Conservation (phyloP, 2,329 filamentous ascomycete genomes). For the Diaporthe vexans region DNA sequence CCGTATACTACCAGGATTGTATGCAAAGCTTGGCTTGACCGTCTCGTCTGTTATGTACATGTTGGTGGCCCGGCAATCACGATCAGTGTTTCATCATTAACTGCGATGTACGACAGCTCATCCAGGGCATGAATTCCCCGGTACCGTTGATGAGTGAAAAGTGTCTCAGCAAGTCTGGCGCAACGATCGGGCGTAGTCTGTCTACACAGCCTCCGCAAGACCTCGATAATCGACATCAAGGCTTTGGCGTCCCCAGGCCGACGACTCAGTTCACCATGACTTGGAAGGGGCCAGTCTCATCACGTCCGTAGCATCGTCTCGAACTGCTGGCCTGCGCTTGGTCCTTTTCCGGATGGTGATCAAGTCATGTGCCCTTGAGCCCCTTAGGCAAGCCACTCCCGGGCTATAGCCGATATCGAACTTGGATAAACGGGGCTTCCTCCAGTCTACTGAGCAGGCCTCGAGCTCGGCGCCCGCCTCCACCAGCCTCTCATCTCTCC, state of each 20-base stretch:
- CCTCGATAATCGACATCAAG: background rate
- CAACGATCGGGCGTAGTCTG: background rate
- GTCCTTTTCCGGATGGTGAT: background rate
- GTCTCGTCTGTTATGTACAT: too few species aligned
- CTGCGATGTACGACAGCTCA: too few species aligned
- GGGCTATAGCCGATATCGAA: background rate
- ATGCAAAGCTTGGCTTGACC: background rate
- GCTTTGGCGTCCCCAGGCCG: background rate
- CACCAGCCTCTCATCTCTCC: background rate
- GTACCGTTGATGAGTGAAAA: background rate
- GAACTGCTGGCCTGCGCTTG: conserved; percentile 13
- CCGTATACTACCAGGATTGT: background rate
- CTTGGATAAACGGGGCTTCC: background rate
- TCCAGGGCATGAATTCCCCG: background rate
- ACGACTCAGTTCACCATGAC: background rate
- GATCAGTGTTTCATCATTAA: too few species aligned
- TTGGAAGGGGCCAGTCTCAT: background rate
- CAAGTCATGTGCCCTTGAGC: conserved; percentile 18
- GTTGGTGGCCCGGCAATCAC: too few species aligned
- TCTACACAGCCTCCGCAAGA: background rate
- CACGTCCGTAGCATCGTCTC: background rate
- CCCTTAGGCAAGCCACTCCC: background rate
- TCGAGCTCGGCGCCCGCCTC: conserved; percentile 2
- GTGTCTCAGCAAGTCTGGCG: background rate
- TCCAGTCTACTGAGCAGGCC: background rate